Evolutionary conservation across 176 grass and related monocot species (phyloP).

Genomic region (Olyra latifolia): DNA sequence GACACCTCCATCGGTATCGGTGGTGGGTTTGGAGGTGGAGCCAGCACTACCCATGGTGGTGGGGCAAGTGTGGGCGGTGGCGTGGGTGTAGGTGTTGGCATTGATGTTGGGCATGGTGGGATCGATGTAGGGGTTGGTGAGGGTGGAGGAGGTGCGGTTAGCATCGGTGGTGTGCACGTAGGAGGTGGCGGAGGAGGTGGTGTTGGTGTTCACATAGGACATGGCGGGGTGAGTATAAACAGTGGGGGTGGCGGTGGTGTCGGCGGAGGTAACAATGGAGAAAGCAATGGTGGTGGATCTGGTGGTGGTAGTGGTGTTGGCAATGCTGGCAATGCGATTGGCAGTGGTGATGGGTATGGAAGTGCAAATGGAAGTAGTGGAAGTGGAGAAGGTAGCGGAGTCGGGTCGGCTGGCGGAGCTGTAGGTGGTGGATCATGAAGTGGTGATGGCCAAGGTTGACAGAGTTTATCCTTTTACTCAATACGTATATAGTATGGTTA

Average conservation of each 20-base stretch:
- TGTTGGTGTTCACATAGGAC: conserved; percentile 39
- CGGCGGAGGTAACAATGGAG: not conserved
- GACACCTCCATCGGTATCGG: conserved; percentile 37
- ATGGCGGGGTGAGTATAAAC: conserved; percentile 28
- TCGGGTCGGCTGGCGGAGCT: conserved; percentile 8
- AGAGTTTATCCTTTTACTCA: too few relatives aligned
- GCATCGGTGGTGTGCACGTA: conserved; percentile 12
- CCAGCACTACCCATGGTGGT: conserved; percentile 19
- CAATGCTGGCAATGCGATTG: not conserved
- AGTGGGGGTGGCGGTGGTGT: conserved; percentile 2
- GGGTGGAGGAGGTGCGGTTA: conserved; percentile 40
- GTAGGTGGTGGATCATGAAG: not conserved
- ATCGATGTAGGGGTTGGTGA: conserved; percentile 44
- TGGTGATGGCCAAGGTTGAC: conserved; percentile 37
- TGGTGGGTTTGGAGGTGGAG: conserved; percentile 47
- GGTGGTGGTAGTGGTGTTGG: conserved; percentile 34
- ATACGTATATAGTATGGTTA: too few relatives aligned
- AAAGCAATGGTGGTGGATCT: not conserved
- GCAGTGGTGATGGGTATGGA: conserved; percentile 22
- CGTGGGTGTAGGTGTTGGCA: conserved; percentile 30
- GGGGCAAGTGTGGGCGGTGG: conserved; percentile 40
- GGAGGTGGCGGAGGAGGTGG: conserved; percentile 28
- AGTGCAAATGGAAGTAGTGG: not conserved
- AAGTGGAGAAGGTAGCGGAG: conserved; percentile 22
- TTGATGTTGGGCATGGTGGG: conserved; percentile 33